Evolutionary conservation across 148 eudicot species (phyloP), one percentile per base, ranked within the genome.

Genomic region (Cornus suecica): DNA sequence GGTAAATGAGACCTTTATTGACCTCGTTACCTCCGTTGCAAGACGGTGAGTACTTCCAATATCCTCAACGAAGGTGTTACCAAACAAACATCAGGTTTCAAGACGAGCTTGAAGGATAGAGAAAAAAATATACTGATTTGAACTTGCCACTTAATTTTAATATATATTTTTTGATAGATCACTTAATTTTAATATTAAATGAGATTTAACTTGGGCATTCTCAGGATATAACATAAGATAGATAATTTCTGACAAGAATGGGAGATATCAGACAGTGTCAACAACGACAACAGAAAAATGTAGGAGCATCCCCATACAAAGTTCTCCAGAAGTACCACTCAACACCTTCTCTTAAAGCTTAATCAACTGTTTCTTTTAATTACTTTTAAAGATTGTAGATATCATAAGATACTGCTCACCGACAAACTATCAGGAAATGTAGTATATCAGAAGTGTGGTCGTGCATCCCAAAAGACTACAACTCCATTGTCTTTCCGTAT

Each of bases 21-120:
- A 37, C 8, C 42, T 37, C 6, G 42, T 3, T 37, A 68, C 24
- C 56, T 41, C 56, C 25, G 2, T 2, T 42, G 4, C 10, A 27
- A 25, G 66, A 31, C 56, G 66, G 58, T 34, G 31, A 61, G 34
- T 61, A 73, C 56, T 16, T 64, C 69, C 60, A 65, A 56, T 32
- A 64, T 37, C 37, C 14, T 42, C 25, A 62, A 24, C 42, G 10
- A 51, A 26, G 41, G 14, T 66, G 3, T 37, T 63, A 73, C 32
- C 24, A 64, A 64, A 18, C 37, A 73, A 45, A 31, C 25, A 58
- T 5, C 14, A 37, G 18, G 4, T 25, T n/a, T n/a, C 68, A 73
- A 23, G 29, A 58, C 37, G 37, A 32, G 37, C 37, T 32, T 22
- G 18, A 10, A 56, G 32, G n/a, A n/a, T 25, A 11, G 66, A 4